These are phyloP conservation scores for Penicillium pulvis DNA, from an alignment of 495 filamentous ascomycete species.

Conservation along the genomic window DNA sequence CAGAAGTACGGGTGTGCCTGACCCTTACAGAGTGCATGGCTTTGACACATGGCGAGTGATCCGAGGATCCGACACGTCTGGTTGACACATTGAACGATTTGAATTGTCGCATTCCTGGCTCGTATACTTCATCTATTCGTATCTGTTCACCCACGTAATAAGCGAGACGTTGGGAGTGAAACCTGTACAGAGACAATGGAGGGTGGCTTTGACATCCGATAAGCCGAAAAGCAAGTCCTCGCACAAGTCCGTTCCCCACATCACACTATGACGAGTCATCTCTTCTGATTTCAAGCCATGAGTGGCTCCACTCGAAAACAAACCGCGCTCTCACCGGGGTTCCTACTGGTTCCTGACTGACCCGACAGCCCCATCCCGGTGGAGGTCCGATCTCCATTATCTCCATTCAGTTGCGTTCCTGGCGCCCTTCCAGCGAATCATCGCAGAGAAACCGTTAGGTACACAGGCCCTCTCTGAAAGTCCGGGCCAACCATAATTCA, in stretches of 20 bases:
- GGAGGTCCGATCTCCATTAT: constrained; percentile 5
- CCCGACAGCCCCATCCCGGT: background rate
- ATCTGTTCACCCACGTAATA: background rate
- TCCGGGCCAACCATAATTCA: constrained; percentile 1
- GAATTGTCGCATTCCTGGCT: background rate
- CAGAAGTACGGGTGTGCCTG: background rate
- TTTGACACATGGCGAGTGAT: background rate
- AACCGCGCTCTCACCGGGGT: background rate
- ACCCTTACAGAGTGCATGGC: constrained; percentile 1
- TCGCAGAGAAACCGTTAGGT: background rate
- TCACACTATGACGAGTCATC: constrained; percentile 1
- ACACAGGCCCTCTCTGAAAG: background rate
- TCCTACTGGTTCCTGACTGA: background rate
- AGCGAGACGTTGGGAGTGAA: background rate
- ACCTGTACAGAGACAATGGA: background rate
- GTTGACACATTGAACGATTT: background rate
- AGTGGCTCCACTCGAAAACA: background rate
- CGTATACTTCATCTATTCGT: background rate
- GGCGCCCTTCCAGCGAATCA: background rate
- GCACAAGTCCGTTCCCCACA: constrained; percentile 4
- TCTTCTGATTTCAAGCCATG: background rate
- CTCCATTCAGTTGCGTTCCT: constrained; percentile 3
- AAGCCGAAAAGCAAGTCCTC: background rate
- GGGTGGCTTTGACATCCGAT: constrained; percentile 3
- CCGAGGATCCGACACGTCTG: background rate